These are phyloP conservation scores for Plasmodium berghei DNA, from an alignment of 169 alveolate species.

Conservation along the genomic window DNA sequence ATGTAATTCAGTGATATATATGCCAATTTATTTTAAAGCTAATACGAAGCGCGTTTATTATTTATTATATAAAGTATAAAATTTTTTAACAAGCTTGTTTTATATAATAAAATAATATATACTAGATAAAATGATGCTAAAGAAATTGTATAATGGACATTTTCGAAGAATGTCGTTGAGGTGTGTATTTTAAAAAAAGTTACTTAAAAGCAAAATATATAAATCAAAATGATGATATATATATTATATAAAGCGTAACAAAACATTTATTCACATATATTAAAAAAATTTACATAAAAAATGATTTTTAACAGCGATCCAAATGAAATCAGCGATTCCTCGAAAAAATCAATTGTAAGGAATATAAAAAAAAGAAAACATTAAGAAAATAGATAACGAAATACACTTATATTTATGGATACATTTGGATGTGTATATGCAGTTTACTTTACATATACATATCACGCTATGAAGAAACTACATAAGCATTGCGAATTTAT, in stretches of 20 bases:
- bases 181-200: slow-evolving; percentile 14
- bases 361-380: slow-evolving; percentile 19
- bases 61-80: too few relatives aligned
- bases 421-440: neutral
- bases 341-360: slow-evolving; percentile 23
- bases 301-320: slow-evolving; percentile 16
- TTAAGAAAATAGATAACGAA: neutral
- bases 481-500: too few relatives aligned
- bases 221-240: neutral
- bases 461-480: too few relatives aligned
- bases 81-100: too few relatives aligned
- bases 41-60: too few relatives aligned
- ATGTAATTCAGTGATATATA: too few relatives aligned
- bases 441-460: neutral
- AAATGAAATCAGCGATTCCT: slow-evolving; percentile 4
- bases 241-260: neutral
- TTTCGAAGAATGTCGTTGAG: slow-evolving; percentile 69
- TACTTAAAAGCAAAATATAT: neutral
- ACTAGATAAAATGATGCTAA: slow-evolving; percentile 28
- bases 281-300: slow-evolving; percentile 5
- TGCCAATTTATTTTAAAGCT: too few relatives aligned
- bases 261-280: slow-evolving; percentile 3
- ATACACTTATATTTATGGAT: neutral
- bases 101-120: neutral
- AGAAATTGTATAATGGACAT: slow-evolving; percentile 69